A percentile compares a stretch with the other conserved stretches of the same genome.
Evolutionary conservation across 352 stramenopile species (phyloP).

Genomic region (Phytophthora multivora): DNA sequence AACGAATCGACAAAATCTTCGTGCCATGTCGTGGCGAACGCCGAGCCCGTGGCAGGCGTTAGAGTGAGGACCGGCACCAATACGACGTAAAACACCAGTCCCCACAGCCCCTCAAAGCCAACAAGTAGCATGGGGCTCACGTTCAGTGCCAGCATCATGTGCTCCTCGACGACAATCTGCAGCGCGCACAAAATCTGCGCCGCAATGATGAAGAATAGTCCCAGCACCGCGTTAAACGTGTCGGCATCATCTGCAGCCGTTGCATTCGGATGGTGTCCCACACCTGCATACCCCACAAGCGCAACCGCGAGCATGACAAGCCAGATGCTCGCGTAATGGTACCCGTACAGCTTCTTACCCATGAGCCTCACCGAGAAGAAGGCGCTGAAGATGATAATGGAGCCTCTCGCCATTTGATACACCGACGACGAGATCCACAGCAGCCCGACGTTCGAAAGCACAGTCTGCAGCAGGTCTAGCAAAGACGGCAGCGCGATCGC

Average conservation of each 20-base stretch:
- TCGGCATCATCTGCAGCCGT: slow-evolving; percentile 18
- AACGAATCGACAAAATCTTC: slow-evolving; percentile 84
- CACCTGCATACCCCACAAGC: slow-evolving; percentile 73
- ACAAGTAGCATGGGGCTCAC: slow-evolving; percentile 89
- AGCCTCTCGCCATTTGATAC: slow-evolving; percentile 91
- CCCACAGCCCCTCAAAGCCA: slow-evolving; percentile 88
- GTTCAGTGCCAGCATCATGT: slow-evolving; percentile 84
- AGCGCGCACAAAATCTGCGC: slow-evolving; percentile 83
- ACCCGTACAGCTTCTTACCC: slow-evolving; percentile 78
- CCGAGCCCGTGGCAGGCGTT: slow-evolving; percentile 48
- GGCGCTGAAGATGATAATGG: slow-evolving; percentile 92
- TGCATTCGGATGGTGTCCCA: slow-evolving; percentile 33
- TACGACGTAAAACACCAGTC: slow-evolving; percentile 79
- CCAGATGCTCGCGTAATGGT: slow-evolving; percentile 87
- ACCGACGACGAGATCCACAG: slow-evolving; percentile 90
- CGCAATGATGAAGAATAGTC: slow-evolving; percentile 76
- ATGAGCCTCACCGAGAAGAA: slow-evolving; percentile 87
- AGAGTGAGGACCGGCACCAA: slow-evolving; percentile 73
- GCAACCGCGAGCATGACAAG: slow-evolving; percentile 73
- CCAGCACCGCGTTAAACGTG: slow-evolving; percentile 64
- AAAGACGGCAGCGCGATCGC: slow-evolving; percentile 72
- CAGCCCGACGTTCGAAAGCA: slow-evolving; percentile 86
- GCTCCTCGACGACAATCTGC: slow-evolving; percentile 92
- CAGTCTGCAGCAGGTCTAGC: slow-evolving; percentile 86
- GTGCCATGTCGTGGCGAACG: slow-evolving; percentile 77